phyloP scores from a whole-genome alignment of 257 asterid genomes.

The Plantago major region DNA sequence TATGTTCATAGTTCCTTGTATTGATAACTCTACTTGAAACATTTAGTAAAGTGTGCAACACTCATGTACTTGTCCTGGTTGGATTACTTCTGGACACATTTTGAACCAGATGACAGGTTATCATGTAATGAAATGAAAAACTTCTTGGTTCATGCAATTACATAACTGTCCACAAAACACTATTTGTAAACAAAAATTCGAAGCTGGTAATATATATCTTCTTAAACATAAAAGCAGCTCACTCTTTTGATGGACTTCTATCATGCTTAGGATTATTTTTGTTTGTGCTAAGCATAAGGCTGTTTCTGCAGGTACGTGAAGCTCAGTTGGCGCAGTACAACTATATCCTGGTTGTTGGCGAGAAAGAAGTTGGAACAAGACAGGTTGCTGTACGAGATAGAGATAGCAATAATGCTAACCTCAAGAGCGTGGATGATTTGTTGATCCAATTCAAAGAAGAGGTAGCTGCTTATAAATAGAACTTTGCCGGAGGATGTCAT shows the following conservation, averaged over 20 bases:
- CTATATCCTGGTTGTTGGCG: slow-evolving; percentile 95
- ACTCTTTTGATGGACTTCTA: no score
- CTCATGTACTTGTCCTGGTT: no score
- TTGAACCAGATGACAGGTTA: no score
- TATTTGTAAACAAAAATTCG: no score
- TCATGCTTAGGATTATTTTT: not conserved
- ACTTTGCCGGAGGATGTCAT: not conserved
- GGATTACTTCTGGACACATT: no score
- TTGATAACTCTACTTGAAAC: no score
- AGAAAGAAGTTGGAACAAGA: slow-evolving; percentile 75
- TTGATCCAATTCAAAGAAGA: slow-evolving; percentile 51
- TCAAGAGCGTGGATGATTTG: slow-evolving; percentile 54
- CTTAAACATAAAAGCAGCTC: no score
- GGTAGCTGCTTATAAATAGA: slow-evolving; percentile 56
- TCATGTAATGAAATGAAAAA: not conserved
- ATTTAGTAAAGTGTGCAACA: no score
- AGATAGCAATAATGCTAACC: slow-evolving; percentile 41
- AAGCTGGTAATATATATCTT: no score
- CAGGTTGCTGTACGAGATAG: slow-evolving; percentile 81
- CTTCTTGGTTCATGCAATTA: slow-evolving; percentile 1
- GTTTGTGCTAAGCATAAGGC: not conserved
- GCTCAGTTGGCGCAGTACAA: slow-evolving; percentile 94
- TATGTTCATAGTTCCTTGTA: no score
- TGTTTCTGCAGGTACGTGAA: slow-evolving; percentile 68
- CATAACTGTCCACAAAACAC: not conserved